These are phyloP conservation scores for Tuber magnatum DNA, from an alignment of 495 filamentous ascomycete species.

Conservation along the genomic window DNA sequence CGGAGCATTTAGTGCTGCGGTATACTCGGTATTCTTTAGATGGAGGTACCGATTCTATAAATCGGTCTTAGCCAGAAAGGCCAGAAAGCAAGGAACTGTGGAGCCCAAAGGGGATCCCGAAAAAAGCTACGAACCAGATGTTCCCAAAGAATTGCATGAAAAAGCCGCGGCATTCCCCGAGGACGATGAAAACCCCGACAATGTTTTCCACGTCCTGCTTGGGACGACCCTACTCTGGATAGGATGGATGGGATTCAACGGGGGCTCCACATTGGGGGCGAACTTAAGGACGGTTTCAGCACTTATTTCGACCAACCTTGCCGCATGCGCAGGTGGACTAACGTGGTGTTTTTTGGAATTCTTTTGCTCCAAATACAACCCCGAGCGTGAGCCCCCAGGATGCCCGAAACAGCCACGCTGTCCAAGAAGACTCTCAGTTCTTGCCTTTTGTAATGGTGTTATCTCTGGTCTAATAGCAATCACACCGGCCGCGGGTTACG, in stretches of 20 bases:
- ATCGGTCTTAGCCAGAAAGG: not conserved
- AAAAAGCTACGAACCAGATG: not conserved
- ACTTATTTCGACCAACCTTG: not conserved
- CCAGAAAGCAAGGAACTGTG: not conserved
- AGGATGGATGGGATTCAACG: not conserved
- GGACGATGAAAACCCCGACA: not conserved
- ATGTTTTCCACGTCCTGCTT: not conserved
- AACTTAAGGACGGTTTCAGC: not conserved
- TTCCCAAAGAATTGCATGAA: not conserved
- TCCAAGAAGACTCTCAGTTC: not conserved
- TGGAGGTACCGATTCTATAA: not conserved
- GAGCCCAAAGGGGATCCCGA: not conserved
- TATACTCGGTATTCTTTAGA: not conserved
- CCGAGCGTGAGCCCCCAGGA: not conserved
- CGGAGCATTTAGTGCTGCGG: not conserved
- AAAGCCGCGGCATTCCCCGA: not conserved
- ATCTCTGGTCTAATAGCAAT: not conserved
- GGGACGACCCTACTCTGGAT: not conserved
- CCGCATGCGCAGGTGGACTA: not conserved
- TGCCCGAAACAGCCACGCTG: not conserved
- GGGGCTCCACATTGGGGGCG: not conserved
- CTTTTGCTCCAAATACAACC: not conserved
- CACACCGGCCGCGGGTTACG: not conserved
- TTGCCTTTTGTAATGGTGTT: not conserved
- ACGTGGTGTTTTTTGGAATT: not conserved